Base-by-base conservation (phyloP, 2,329 filamentous ascomycete species). In the Nannizzia gypsea region DNA sequence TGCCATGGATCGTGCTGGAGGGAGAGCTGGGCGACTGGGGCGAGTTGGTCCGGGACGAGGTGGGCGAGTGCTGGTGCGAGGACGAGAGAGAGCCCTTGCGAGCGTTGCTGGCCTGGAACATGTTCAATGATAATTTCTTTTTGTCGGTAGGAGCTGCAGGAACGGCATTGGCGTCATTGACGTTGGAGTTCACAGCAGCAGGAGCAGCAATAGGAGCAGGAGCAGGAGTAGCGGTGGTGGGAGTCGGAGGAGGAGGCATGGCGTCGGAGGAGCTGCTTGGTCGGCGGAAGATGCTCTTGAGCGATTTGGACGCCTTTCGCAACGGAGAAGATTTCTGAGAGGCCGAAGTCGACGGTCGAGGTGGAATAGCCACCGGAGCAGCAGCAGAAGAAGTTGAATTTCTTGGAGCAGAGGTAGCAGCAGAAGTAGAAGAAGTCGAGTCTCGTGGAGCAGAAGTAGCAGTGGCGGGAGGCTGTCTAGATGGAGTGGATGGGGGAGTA, bases 61-160 rank as follows among this genome's bases (percentile, higher is more conserved):
- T 67, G 44, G 73, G 71, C 1, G 74, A 71, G 48, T 67, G 71
- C 20, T 69, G 67, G 6, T 62, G 65, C 2, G 73, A 72, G 1
- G 73, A 66, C 0, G 73, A 73, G 55, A 74, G 73, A 2, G 73
- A 69, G 60, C 69, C 72, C 56, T 66, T 66, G 17, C 60, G 62
- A 17, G 38, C 15, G n/a, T 42, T 8, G n/a, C 58, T 31, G 24
- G 60, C 50, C 28, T 58, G 48, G 42, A 64, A 56, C 15, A 62
- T 38, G 28, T 52, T 40, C 55, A 59, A 46, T 28, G 28, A 44
- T 2, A 60, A 34, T 17, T 34, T 56, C n/a, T 22, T 58, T 11
- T 31, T 31, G 28, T 9, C 28, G 11, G 31, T 0, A 6, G 31
- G 5, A 31, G 28, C 28, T 6, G 28, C 31, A 11, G 31, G 9